These are phyloP conservation scores for Sarocladium oryzae DNA, from an alignment of 2,329 filamentous ascomycete species.

Conservation along the genomic window DNA sequence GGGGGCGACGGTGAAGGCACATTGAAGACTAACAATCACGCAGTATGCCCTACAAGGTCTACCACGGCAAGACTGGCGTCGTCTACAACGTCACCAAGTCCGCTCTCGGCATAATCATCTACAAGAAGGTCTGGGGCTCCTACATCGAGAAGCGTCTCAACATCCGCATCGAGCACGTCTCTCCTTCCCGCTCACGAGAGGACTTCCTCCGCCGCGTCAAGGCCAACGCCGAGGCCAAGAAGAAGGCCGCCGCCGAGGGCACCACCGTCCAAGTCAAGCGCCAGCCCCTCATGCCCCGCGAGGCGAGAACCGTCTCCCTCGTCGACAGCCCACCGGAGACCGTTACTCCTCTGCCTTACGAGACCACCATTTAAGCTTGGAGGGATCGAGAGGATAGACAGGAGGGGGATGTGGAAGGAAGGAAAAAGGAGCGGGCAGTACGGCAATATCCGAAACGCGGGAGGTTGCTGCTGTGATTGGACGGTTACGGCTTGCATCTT, in stretches of 20 bases:
- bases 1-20: no score
- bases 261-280: conserved; percentile 89
- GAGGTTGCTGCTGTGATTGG: conserved; percentile 15
- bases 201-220: conserved; percentile 97
- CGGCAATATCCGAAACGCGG: conserved; percentile 6
- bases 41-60: conserved; percentile 98
- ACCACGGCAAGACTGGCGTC: conserved; percentile 98
- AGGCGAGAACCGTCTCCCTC: conserved; percentile 70
- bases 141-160: conserved; percentile 99
- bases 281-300: conserved; percentile 72
- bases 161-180: conserved; percentile 96
- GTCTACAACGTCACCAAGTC: conserved; percentile 99
- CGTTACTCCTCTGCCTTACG: conserved; percentile 86
- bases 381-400: conserved; percentile 1
- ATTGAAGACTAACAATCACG: conserved; percentile 30
- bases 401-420: neutral
- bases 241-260: conserved; percentile 86
- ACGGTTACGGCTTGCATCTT: conserved; percentile 26
- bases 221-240: conserved; percentile 88
- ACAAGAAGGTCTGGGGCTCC: conserved; percentile 99
- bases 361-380: conserved; percentile 83
- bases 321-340: conserved; percentile 86
- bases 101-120: conserved; percentile 96
- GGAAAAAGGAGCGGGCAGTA: neutral
- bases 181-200: conserved; percentile 88